Base-by-base conservation (phyloP, 2,329 filamentous ascomycete species). In the Alternaria brassicae region DNA sequence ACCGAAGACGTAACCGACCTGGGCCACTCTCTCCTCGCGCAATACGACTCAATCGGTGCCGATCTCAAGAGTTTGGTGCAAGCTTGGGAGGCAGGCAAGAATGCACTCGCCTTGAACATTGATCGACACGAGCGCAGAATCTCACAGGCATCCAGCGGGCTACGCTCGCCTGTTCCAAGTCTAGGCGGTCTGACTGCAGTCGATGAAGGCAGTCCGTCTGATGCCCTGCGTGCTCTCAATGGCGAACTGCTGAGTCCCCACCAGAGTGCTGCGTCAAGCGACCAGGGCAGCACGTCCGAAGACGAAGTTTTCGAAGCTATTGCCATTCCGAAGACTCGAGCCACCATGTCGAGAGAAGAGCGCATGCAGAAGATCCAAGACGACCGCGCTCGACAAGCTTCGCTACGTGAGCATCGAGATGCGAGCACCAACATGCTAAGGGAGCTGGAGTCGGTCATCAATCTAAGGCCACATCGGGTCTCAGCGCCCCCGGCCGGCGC, bases 11-110 rank as follows among this genome's bases (percentile, higher is more conserved):
- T 83, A 5, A 87, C 88, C 4, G 91, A 96, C 66, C 85, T 97
- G 15, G 92, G 91, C 0, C 86, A 89, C 0, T 89, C 88, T 62
- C 84, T 98, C 37, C 89, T 97, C 84, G 81, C 88, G 21, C 95
- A 98, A 72, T 99, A 98, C 77, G 95, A 99, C 56, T 94, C 93
- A 4, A 96, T 99, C 63, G 95, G 95, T 3, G 84, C 89, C 25
- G 95, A 99, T 72, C 84, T 99, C 42, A 90, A 90, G 74, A 79
- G 78, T 42, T 72, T 84, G 17, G 76, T 82, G 52, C 79, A 81
- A 65, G 81, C 82, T 2, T 84, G 82, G 81, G 82, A 84, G 61
- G 67, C 77, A 52, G 95, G 94, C 50, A 94, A 91, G 76, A 86
- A 89, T n/a, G 89, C 92, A 6, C 82, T 99, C 52, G 88, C 92